Conservation (phyloP, 768 basidiomycete species). For the Chalciporus sphaerocephalus region DNA sequence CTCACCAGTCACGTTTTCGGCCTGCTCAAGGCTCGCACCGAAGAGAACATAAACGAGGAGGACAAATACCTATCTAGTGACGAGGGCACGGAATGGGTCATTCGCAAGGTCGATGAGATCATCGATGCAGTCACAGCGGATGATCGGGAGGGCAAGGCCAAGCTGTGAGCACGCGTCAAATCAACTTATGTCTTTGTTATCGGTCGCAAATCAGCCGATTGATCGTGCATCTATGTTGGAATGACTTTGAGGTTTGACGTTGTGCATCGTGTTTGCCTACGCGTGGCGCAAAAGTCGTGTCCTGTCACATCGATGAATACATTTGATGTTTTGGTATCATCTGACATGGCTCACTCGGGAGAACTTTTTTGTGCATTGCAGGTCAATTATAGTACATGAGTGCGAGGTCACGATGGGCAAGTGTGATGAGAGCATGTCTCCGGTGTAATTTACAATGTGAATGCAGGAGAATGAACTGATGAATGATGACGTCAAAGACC, state of each 20-base stretch:
- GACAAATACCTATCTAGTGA: conserved; percentile 80
- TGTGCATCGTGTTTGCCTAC: conserved; percentile 33
- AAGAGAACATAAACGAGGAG: conserved; percentile 57
- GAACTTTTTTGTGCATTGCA: conserved; percentile 25
- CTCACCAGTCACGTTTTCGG: conserved; percentile 87
- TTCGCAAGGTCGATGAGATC: conserved; percentile 78
- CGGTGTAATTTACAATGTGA: conserved; percentile 31
- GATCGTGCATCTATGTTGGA: conserved; percentile 25
- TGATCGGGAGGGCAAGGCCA: conserved; percentile 46
- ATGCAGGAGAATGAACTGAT: conserved; percentile 17
- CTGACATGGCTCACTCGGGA: conserved; percentile 19
- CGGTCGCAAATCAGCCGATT: conserved; percentile 27
- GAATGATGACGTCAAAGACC: conserved; percentile 36
- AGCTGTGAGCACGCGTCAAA: conserved; percentile 45
- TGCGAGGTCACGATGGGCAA: conserved; percentile 25
- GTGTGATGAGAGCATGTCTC: conserved; percentile 29
- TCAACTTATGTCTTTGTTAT: conserved; percentile 28
- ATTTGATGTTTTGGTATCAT: conserved; percentile 14
- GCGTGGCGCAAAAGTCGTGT: conserved; percentile 31
- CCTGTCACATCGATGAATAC: conserved; percentile 17
- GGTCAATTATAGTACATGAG: conserved; percentile 31
- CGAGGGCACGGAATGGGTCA: conserved; percentile 86
- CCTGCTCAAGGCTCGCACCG: conserved; percentile 74
- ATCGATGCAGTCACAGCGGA: conserved; percentile 64
- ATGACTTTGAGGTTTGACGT: conserved; percentile 14